Evolutionary conservation across 1,284 basidiomycete genomes (phyloP).

Genomic region (Malassezia equina): DNA sequence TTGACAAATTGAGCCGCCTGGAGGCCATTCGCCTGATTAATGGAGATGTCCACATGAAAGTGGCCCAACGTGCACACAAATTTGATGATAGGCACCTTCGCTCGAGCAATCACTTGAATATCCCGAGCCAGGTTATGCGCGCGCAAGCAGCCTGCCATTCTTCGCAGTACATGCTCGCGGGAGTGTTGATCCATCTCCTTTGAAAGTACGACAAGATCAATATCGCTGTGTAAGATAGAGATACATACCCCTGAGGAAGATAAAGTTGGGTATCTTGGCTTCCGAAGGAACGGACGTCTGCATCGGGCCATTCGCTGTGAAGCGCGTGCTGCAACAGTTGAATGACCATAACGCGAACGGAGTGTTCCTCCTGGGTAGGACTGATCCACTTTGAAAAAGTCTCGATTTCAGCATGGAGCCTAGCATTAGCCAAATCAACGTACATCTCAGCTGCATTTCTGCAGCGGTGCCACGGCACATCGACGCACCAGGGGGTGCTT

Average conservation of each 20-base stretch:
- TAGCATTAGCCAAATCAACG: constrained; percentile 1
- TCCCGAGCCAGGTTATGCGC: constrained; percentile 52
- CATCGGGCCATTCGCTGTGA: constrained; percentile 62
- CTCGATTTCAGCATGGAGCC: constrained; percentile 38
- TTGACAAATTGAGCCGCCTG: constrained; percentile 70
- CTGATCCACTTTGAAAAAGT: constrained; percentile 80
- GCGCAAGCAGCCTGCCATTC: constrained; percentile 50
- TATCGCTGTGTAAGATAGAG: constrained; percentile 52
- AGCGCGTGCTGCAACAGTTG: constrained; percentile 64
- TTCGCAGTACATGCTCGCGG: constrained; percentile 48
- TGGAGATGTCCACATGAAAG: constrained; percentile 46
- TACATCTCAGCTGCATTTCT: constrained; percentile 57
- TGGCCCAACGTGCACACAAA: constrained; percentile 64
- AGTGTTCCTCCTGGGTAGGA: constrained; percentile 73
- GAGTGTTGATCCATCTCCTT: constrained; percentile 46
- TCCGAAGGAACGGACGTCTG: constrained; percentile 75
- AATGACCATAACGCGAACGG: constrained; percentile 67
- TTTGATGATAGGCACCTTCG: constrained; percentile 87
- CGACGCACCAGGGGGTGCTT: constrained; percentile 66
- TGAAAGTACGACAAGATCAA: constrained; percentile 55
- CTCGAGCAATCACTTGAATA: constrained; percentile 75
- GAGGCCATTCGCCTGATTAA: constrained; percentile 60
- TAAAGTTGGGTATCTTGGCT: constrained; percentile 90
- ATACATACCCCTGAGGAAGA: constrained; percentile 77
- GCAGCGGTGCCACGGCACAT: constrained; percentile 69